Evolutionary conservation across 108 stramenopile species (phyloP).

Genomic region (Discostella stelligeroides): DNA sequence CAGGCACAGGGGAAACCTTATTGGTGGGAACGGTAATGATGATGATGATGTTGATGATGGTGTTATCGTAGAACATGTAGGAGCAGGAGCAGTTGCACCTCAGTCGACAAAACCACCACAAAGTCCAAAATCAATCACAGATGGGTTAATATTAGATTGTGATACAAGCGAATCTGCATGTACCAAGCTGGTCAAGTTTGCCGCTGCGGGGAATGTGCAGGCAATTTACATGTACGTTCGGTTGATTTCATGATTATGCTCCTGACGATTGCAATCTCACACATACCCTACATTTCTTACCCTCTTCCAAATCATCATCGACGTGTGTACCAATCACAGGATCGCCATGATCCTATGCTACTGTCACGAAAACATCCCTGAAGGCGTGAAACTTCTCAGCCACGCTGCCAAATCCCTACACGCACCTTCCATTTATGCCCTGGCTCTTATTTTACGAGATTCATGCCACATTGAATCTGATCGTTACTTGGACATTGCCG

Average conservation of each 20-base stretch:
- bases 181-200: slow-evolving; percentile 46
- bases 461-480: slow-evolving; percentile 60
- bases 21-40: too few relatives aligned
- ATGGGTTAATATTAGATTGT: slow-evolving; percentile 26
- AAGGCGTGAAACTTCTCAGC: slow-evolving; percentile 69
- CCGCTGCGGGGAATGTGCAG: slow-evolving; percentile 72
- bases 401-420: slow-evolving; percentile 41
- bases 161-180: slow-evolving; percentile 31
- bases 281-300: too few relatives aligned
- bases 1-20: too few relatives aligned
- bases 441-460: slow-evolving; percentile 82
- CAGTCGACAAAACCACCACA: not conserved
- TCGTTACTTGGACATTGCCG: slow-evolving; percentile 60
- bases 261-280: too few relatives aligned
- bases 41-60: too few relatives aligned
- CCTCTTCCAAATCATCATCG: too few relatives aligned
- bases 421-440: slow-evolving; percentile 63
- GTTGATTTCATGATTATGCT: too few relatives aligned
- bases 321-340: too few relatives aligned
- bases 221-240: slow-evolving; percentile 83
- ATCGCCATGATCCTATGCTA: slow-evolving; percentile 81
- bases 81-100: not conserved
- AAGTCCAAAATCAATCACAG: slow-evolving; percentile 15
- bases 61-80: too few relatives aligned
- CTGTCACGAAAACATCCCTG: slow-evolving; percentile 72